Evolutionary conservation across 768 basidiomycete species (phyloP), one percentile per base, ranked within the genome.

Genomic region (Psilocybe tampanensis): DNA sequence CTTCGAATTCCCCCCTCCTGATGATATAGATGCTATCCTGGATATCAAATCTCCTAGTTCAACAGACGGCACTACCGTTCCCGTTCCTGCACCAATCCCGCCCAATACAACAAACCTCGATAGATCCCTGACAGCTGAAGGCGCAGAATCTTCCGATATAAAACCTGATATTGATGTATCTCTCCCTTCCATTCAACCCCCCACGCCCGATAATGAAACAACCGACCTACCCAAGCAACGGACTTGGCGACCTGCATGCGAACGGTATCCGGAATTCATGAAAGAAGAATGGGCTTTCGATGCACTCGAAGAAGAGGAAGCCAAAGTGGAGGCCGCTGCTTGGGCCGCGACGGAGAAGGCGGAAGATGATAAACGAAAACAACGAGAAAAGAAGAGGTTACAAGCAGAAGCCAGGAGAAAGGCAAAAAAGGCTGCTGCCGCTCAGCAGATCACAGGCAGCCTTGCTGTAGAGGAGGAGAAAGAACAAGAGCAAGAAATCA

Each of bases 231-330:
- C 26, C 5, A 26, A 1, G 60, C 69, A 76, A 57, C 77, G 72
- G 32, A 85, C 78, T 0, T 95, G 93, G 90, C 82, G 88, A 21
- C 91, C 96, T 2, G 79, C 92, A 44, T 85, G 78, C 60, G 94
- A 97, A 52, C 86, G 95, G 8, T 98, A 96, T 71, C 52, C 79
- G 18, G 93, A 96, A 69, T 97, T 85, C 65, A 87, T 90, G 81
- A 74, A 76, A 47, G 95, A 97, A 69, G 92, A 95, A 68, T 87
- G 86, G 82, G 80, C 72, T 7, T 71, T 92, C 49, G 93, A 95
- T 62, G 83, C 78, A n/a, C 70, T 75, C 26, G 94, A 96, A 59
- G 95, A 95, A 66, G 78, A 80, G 22, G 85, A 87, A 61, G 85
- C 86, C 3, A 79, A 77, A 44, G 67, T 66, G 1, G 83, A 86